Evolutionary conservation across 768 basidiomycete genomes (phyloP).

Genomic region (Russula foetens): DNA sequence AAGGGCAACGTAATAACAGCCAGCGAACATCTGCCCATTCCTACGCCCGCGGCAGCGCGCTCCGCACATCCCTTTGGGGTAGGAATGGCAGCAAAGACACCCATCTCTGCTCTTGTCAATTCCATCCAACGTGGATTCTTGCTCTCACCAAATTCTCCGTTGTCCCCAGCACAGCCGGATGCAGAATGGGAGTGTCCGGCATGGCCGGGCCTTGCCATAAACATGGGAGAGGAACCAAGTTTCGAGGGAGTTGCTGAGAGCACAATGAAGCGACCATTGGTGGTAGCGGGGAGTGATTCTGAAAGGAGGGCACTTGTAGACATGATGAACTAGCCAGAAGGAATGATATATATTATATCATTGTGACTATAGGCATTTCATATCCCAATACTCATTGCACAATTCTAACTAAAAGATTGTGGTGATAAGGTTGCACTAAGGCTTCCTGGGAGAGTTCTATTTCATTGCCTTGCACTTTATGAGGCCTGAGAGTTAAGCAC

Average conservation of each 20-base stretch:
- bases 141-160: slow-evolving; percentile 53
- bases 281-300: not conserved
- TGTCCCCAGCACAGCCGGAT: slow-evolving; percentile 50
- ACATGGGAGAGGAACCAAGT: slow-evolving; percentile 5
- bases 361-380: not conserved
- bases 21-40: not conserved
- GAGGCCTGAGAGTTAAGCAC: not conserved
- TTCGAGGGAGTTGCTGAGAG: slow-evolving; percentile 15
- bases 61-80: not conserved
- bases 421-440: not conserved
- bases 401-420: not conserved
- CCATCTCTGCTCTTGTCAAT: slow-evolving; percentile 50
- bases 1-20: not conserved
- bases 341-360: not conserved
- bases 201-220: slow-evolving; percentile 13
- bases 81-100: slow-evolving; percentile 32
- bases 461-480: not conserved
- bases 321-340: slow-evolving; percentile 14
- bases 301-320: slow-evolving; percentile 17
- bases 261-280: slow-evolving; percentile 5
- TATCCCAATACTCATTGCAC: not conserved
- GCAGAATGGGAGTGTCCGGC: slow-evolving; percentile 14
- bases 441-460: not conserved
- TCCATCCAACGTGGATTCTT: slow-evolving; percentile 62
- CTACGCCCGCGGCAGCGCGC: not conserved